Conservation (phyloP, 2,329 filamentous ascomycete genomes). For the Fonsecaea nubica region DNA sequence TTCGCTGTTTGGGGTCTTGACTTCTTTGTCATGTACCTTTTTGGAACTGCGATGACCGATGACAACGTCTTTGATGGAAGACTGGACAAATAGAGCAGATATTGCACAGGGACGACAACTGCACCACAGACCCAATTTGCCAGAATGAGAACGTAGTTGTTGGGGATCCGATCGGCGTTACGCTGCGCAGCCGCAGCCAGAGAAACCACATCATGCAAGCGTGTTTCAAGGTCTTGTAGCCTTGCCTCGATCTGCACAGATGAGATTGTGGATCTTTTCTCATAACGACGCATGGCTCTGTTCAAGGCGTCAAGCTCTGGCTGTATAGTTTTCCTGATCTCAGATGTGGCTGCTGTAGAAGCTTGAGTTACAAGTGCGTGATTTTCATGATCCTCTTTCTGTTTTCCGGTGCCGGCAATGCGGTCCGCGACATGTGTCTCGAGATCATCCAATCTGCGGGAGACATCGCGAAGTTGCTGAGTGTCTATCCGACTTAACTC, state of each 20-base stretch:
- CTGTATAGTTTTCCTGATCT: conserved; percentile 71
- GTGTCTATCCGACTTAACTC: conserved; percentile 25
- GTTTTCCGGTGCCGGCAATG: conserved; percentile 40
- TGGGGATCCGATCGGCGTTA: conserved; percentile 38
- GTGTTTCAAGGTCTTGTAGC: conserved; percentile 72
- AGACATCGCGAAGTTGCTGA: conserved; percentile 56
- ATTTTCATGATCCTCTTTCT: conserved; percentile 48
- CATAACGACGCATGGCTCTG: conserved; percentile 85
- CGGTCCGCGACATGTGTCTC: conserved; percentile 63
- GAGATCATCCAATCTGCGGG: conserved; percentile 71
- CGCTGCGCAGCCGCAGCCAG: conserved; percentile 74
- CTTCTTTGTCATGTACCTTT: conserved; percentile 22
- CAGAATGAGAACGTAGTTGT: conserved; percentile 43
- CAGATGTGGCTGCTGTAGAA: conserved; percentile 51
- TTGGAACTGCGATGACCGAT: conserved; percentile 24
- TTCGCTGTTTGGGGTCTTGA: conserved; percentile 18
- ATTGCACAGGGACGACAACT: conserved; percentile 48
- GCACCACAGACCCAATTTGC: conserved; percentile 47
- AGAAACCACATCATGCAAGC: conserved; percentile 77
- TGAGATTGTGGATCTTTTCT: conserved; percentile 81
- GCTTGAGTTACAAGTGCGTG: conserved; percentile 45
- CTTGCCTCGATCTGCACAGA: conserved; percentile 77
- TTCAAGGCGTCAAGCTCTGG: conserved; percentile 88
- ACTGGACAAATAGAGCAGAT: conserved; percentile 42
- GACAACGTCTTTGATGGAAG: conserved; percentile 44